A percentile compares a stretch with the other conserved stretches of the same genome.
These are phyloP conservation scores for Glarea lozoyensis DNA, from an alignment of 495 filamentous ascomycete genomes.

Conservation along the genomic window DNA sequence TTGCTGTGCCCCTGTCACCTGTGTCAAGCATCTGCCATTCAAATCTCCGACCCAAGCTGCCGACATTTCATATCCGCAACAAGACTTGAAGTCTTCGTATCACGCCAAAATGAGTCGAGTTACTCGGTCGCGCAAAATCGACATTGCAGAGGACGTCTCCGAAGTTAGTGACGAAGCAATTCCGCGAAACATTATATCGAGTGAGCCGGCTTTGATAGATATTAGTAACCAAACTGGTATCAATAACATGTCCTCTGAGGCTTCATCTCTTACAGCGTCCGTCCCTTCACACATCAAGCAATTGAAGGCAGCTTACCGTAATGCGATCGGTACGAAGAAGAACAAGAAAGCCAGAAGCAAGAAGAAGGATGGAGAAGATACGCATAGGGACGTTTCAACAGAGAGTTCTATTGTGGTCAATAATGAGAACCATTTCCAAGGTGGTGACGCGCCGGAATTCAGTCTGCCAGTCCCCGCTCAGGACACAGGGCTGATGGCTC, in stretches of 20 bases:
- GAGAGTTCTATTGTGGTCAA: neutral
- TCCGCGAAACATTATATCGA: conserved; percentile 1
- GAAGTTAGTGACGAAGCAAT: conserved; percentile 9
- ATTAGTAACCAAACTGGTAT: conserved; percentile 20
- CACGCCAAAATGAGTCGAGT: conserved; percentile 25
- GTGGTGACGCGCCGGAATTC: conserved; percentile 1
- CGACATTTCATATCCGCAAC: conserved; percentile 1
- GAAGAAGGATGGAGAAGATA: conserved; percentile 17
- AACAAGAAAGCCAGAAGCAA: conserved; percentile 21
- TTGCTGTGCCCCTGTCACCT: conserved; percentile 1
- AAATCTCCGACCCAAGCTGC: neutral
- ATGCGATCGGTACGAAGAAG: conserved; percentile 22
- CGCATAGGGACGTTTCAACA: neutral
- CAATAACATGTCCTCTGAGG: conserved; percentile 13
- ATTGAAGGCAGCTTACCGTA: conserved; percentile 19
- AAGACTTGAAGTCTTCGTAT: neutral
- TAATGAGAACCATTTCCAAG: neutral
- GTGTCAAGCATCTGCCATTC: neutral
- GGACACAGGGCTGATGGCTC: conserved; percentile 9
- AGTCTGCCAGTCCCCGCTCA: conserved; percentile 2
- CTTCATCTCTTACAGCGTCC: too few species aligned
- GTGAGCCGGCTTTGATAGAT: conserved; percentile 18
- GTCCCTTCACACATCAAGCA: conserved; percentile 17
- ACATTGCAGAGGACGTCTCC: conserved; percentile 14
- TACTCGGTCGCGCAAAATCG: conserved; percentile 23